Base-by-base conservation (phyloP, 2,329 filamentous ascomycete species). In the Aspergillus quadricinctus region DNA sequence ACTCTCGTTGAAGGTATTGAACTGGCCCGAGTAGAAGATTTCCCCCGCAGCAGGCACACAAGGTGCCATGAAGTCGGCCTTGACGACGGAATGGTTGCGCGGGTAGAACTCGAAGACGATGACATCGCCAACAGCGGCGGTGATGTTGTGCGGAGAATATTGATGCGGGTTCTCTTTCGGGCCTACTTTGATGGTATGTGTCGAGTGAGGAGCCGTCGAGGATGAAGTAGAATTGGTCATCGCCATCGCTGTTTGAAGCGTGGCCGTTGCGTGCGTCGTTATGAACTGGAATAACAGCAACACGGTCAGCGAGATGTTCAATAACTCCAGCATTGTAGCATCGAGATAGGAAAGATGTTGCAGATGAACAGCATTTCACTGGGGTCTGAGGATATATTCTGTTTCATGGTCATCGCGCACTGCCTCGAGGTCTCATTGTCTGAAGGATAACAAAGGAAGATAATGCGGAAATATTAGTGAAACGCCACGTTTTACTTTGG, bases 1-100 rank as follows among this genome's bases (percentile, higher is more conserved):
- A 0, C 77, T 75, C 49, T 80, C 75, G 52, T 81, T 60, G 51
- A 73, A 76, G 52, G 84, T 81, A 56, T 83, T 59, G 17, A 69
- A 69, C 1, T 59, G 55, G 1, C 65, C 71, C 1, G 72, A 74
- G 37, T 64, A 69, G 50, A 74, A 75, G 19, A 67, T 40, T 2
- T 51, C 52, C 1, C 49, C 56, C 3, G 27, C 50, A 2, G 70
- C 86, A 0, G 86, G 86, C 46, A 87, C 80, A 58, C 87, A 89
- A 41, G 86, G 84, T n/a, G 76, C 74, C 2, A 75, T 70, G 62
- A 80, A 88, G 50, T 80, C 83, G 35, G 84, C 81, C 50, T 83
- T 78, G 8, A 83, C 82, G n/a, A 88, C 82, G 3, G 83, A 86
- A 65, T 89, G 86, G 52, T 82, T 85, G 23, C 77, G 77, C 1